These are phyloP conservation scores for Aureobasidium leucospermi DNA, from an alignment of 2,329 filamentous ascomycete species.

Conservation along the genomic window DNA sequence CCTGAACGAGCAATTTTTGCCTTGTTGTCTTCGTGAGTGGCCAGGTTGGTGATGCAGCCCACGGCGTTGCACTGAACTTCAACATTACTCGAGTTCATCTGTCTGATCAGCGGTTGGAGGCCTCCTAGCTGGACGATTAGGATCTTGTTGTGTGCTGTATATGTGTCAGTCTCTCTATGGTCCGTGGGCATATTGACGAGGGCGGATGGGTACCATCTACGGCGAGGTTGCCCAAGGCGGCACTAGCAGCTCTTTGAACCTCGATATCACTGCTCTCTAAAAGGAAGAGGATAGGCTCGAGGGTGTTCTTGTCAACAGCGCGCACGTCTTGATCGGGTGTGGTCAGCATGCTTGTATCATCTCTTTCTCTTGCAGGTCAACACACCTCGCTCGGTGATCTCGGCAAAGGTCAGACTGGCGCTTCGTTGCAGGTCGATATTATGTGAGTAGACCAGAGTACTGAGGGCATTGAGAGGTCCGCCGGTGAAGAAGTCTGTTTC, in stretches of 20 bases:
- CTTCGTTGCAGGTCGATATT: conserved; percentile 97
- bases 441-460: conserved; percentile 94
- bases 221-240: conserved; percentile 88
- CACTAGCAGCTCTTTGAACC: conserved; percentile 92
- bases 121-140: conserved; percentile 89
- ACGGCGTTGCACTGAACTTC: conserved; percentile 99
- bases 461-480: conserved; percentile 86
- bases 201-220: conserved; percentile 68
- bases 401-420: conserved; percentile 95
- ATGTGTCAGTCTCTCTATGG: background rate
- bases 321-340: conserved; percentile 63
- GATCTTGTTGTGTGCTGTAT: conserved; percentile 92
- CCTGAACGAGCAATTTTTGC: conserved; percentile 95
- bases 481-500: conserved; percentile 98
- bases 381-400: conserved; percentile 94
- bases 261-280: conserved; percentile 94
- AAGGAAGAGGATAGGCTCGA: conserved; percentile 91
- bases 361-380: background rate
- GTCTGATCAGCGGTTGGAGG: conserved; percentile 82
- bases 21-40: conserved; percentile 98
- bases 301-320: conserved; percentile 88
- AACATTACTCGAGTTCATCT: conserved; percentile 97
- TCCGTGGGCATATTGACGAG: too few relatives aligned
- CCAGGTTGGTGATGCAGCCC: conserved; percentile 95
- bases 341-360: background rate